Percentiles rank a stretch among this genome's conserved stretches.
Evolutionary conservation across 768 basidiomycete genomes (phyloP).

Genomic region (Russula virescens): DNA sequence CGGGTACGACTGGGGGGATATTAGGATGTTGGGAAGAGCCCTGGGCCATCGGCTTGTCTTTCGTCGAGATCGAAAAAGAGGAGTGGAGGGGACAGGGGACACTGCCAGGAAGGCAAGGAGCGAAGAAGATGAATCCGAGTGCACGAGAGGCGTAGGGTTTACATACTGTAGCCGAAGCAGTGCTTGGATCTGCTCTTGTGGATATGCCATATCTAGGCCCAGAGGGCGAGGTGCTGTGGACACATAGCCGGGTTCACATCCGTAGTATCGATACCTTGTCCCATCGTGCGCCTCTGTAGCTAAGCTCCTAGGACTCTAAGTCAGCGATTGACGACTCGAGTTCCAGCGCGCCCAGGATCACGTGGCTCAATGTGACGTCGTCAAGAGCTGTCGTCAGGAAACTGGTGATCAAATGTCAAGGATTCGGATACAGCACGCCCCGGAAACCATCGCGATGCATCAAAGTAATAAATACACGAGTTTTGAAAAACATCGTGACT

Average conservation of each 20-base stretch:
- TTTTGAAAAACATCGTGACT: no score
- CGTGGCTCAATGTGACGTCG: not conserved
- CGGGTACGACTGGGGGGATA: no score
- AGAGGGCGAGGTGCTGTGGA: not conserved
- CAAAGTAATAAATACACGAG: no score
- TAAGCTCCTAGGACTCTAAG: not conserved
- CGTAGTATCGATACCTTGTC: not conserved
- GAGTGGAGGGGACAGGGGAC: not conserved
- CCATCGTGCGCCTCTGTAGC: no score
- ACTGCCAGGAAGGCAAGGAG: no score
- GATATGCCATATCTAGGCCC: not conserved
- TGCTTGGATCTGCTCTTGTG: not conserved
- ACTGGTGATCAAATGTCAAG: not conserved
- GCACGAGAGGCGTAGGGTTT: not conserved
- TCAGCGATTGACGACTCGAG: not conserved
- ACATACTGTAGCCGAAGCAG: not conserved
- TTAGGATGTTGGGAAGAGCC: not conserved
- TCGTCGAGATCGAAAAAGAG: not conserved
- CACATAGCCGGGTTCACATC: not conserved
- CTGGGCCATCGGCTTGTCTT: not conserved
- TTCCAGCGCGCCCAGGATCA: not conserved
- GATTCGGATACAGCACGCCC: no score
- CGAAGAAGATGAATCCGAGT: no score
- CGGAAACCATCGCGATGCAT: not conserved
- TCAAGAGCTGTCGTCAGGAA: not conserved